phyloP scores from a whole-genome alignment of 148 eudicot genomes.

The Talinum fruticosum region DNA sequence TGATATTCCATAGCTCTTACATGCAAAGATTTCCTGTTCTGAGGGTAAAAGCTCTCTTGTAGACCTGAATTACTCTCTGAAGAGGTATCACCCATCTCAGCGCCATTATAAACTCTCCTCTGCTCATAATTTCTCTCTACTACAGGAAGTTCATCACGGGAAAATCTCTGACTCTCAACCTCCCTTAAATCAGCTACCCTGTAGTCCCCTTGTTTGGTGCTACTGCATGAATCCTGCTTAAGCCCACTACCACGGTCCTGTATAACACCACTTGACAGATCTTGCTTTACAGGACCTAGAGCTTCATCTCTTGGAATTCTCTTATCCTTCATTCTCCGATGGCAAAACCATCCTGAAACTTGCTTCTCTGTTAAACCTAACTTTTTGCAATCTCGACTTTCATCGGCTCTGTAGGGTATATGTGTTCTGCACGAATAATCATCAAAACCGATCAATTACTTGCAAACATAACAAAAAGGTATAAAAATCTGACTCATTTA shows the following conservation, averaged over 20 bases:
- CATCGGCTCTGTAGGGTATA: conserved; percentile 74
- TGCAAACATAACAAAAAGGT: background rate
- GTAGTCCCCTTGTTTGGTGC: conserved; percentile 79
- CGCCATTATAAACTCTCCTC: conserved; percentile 35
- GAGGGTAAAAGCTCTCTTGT: conserved; percentile 35
- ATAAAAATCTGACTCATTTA: background rate
- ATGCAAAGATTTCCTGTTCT: conserved; percentile 34
- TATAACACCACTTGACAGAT: conserved; percentile 67
- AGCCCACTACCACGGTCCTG: conserved; percentile 87
- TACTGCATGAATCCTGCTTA: conserved; percentile 94
- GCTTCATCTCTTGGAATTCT: conserved; percentile 44
- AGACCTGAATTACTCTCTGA: conserved; percentile 71
- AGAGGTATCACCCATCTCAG: conserved; percentile 61
- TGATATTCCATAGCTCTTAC: conserved; percentile 42
- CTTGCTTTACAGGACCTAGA: conserved; percentile 58
- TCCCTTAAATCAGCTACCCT: conserved; percentile 59
- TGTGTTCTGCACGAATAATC: conserved; percentile 58
- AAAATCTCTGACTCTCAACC: conserved; percentile 70
- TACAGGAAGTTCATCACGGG: conserved; percentile 42
- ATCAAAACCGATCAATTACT: background rate
- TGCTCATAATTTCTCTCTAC: conserved; percentile 49
- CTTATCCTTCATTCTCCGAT: conserved; percentile 92
- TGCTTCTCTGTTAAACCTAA: conserved; percentile 82
- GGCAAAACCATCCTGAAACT: conserved; percentile 98
- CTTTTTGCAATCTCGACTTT: conserved; percentile 59